Percentiles rank a stretch among this genome's conserved stretches.
Conservation (phyloP, 2,329 filamentous ascomycete species). For the Trichothecium sympodiale region DNA sequence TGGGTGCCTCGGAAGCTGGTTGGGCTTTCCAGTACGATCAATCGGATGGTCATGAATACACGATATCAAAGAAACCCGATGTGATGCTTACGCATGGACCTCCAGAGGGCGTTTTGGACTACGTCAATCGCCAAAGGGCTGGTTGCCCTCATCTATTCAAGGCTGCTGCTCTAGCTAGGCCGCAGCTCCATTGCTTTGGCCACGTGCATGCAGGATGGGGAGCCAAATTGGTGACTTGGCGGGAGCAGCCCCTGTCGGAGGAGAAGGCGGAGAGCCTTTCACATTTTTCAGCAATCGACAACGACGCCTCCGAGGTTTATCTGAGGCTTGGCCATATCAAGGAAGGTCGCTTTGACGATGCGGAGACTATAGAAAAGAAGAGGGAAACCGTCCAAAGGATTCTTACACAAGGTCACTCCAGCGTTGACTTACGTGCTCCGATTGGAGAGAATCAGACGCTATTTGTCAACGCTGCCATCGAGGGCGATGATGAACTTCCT, state of each 20-base stretch:
- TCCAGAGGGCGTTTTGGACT: conserved; percentile 29
- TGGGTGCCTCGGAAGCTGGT: not conserved
- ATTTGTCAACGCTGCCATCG: conserved; percentile 44
- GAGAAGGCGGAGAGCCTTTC: conserved; percentile 18
- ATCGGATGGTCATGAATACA: conserved; percentile 12
- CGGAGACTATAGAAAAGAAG: conserved; percentile 2
- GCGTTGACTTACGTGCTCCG: conserved; percentile 14
- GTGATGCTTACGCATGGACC: conserved; percentile 24
- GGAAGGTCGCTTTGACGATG: not conserved
- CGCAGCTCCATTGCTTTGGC: conserved; percentile 25
- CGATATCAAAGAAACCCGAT: conserved; percentile 14
- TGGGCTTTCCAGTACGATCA: conserved; percentile 34
- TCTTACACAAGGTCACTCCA: conserved; percentile 15
- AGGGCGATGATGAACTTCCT: conserved; percentile 44
- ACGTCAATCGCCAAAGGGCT: conserved; percentile 14
- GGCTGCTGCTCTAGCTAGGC: conserved; percentile 15
- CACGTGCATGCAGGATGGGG: conserved; percentile 22
- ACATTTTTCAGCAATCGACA: conserved; percentile 37
- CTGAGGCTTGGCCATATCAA: conserved; percentile 15
- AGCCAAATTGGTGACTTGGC: conserved; percentile 36
- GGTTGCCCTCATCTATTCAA: conserved; percentile 20
- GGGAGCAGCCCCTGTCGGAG: conserved; percentile 7
- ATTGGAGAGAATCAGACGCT: conserved; percentile 34
- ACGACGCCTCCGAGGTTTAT: conserved; percentile 27
- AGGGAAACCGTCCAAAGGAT: conserved; percentile 20